Conservation (phyloP, 768 basidiomycete genomes). For the Tricholoma hemisulphureum region DNA sequence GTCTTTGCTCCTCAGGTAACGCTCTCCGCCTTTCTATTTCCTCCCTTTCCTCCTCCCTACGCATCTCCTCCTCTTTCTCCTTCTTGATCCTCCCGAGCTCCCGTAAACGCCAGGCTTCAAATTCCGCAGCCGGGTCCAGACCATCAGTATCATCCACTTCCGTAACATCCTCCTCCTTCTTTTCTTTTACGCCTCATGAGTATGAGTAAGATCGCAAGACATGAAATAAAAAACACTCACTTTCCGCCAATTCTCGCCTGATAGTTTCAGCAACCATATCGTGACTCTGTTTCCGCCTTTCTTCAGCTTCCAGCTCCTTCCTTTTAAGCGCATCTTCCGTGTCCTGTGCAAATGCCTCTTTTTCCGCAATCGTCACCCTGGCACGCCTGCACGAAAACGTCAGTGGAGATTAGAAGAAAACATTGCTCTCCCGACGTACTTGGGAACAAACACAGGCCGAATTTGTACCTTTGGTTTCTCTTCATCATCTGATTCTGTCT, state of each 20-base stretch:
- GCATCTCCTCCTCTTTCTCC: slow-evolving; percentile 87
- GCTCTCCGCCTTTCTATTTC: slow-evolving; percentile 91
- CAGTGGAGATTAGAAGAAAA: neutral
- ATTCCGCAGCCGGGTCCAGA: slow-evolving; percentile 83
- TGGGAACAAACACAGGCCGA: slow-evolving; percentile 92
- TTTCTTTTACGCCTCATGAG: slow-evolving; percentile 57
- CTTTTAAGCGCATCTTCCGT: slow-evolving; percentile 70
- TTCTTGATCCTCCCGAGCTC: slow-evolving; percentile 92
- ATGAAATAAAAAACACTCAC: slow-evolving; percentile 46
- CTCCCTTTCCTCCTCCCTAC: slow-evolving; percentile 79
- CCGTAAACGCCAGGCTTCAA: slow-evolving; percentile 93
- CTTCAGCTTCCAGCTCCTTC: slow-evolving; percentile 75
- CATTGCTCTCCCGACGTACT: slow-evolving; percentile 51
- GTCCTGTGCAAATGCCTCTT: slow-evolving; percentile 64
- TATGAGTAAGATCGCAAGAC: neutral
- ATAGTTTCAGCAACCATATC: slow-evolving; percentile 95
- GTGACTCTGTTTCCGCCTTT: slow-evolving; percentile 85
- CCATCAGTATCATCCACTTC: slow-evolving; percentile 97
- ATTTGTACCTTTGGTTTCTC: slow-evolving; percentile 74
- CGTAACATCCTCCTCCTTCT: slow-evolving; percentile 77
- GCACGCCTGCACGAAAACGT: slow-evolving; percentile 53
- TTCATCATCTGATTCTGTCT: slow-evolving; percentile 78
- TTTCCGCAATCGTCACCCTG: slow-evolving; percentile 70
- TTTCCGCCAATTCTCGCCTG: slow-evolving; percentile 84
- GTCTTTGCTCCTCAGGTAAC: slow-evolving; percentile 87